These are phyloP conservation scores for Lachnellula willkommii DNA, from an alignment of 2,329 filamentous ascomycete species.

Conservation along the genomic window DNA sequence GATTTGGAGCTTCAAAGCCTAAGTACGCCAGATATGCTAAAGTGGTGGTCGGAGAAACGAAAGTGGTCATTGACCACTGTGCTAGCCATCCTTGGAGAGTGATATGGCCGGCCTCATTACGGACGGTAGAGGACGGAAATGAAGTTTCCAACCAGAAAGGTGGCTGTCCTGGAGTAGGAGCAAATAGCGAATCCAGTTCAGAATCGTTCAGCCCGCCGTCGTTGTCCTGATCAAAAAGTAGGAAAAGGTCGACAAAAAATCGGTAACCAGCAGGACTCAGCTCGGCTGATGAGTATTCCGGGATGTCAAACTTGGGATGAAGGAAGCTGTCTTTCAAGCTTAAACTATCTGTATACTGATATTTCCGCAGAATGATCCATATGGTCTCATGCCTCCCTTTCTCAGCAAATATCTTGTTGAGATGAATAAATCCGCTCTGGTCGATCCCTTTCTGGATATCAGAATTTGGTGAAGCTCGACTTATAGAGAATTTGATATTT, in stretches of 20 bases:
- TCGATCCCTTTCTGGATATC: conserved; percentile 69
- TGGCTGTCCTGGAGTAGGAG: conserved; percentile 85
- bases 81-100: conserved; percentile 97
- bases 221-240: conserved; percentile 95
- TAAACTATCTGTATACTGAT: conserved; percentile 93
- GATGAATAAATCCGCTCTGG: conserved; percentile 73
- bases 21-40: conserved; percentile 94
- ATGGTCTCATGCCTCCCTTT: conserved; percentile 97
- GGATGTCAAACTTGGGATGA: conserved; percentile 89
- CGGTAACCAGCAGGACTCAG: conserved; percentile 90
- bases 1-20: conserved; percentile 78
- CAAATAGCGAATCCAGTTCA: conserved; percentile 82
- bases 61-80: conserved; percentile 99
- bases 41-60: conserved; percentile 89
- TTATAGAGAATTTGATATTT: conserved; percentile 86
- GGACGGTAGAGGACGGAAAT: conserved; percentile 89
- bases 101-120: conserved; percentile 91
- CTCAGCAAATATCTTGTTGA: conserved; percentile 95
- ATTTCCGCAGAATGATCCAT: conserved; percentile 92
- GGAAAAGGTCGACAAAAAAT: conserved; percentile 94
- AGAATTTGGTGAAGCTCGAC: conserved; percentile 59
- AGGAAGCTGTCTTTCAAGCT: conserved; percentile 88
- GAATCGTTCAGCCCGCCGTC: conserved; percentile 86
- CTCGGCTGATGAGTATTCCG: conserved; percentile 86
- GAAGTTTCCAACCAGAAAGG: conserved; percentile 80